phyloP scores from a whole-genome alignment of 352 stramenopile genomes.

The Blastocystis hominis region DNA sequence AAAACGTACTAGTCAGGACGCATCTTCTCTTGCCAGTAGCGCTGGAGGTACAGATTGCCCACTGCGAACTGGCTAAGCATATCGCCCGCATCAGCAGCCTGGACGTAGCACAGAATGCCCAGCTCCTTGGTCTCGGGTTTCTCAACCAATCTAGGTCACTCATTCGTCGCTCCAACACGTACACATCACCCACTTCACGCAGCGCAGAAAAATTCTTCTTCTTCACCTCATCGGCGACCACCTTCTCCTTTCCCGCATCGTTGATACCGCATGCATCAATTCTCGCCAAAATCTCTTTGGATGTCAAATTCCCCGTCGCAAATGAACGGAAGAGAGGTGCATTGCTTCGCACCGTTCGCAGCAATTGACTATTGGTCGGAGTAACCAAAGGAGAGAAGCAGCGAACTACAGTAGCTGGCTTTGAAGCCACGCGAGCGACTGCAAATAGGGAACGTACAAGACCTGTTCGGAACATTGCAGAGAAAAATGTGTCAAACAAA shows the following conservation, averaged over 20 bases:
- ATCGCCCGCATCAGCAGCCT: slow-evolving; percentile 11
- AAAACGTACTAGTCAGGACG: not conserved
- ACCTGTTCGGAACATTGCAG: not conserved
- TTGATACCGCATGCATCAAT: slow-evolving; percentile 25
- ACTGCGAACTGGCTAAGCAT: slow-evolving; percentile 19
- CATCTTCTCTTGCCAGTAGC: slow-evolving; percentile 50
- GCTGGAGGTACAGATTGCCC: slow-evolving; percentile 38
- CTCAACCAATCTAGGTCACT: not conserved
- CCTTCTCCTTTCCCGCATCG: slow-evolving; percentile 50
- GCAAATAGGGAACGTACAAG: not conserved
- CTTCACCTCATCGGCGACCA: slow-evolving; percentile 2
- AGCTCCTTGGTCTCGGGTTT: slow-evolving; percentile 18
- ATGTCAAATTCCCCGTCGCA: not conserved
- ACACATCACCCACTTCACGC: not conserved
- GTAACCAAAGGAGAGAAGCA: not conserved
- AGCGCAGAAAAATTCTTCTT: slow-evolving; percentile 42
- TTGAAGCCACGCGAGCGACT: not conserved
- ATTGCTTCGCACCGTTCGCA: not conserved
- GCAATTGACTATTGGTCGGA: not conserved
- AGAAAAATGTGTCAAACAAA: too few species aligned
- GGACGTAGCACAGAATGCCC: slow-evolving; percentile 40
- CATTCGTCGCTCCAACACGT: not conserved
- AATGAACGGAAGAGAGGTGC: not conserved
- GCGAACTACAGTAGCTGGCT: not conserved
- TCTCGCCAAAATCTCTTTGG: not conserved